Evolutionary conservation across 768 basidiomycete genomes (phyloP).

Genomic region (Hericium erinaceus): DNA sequence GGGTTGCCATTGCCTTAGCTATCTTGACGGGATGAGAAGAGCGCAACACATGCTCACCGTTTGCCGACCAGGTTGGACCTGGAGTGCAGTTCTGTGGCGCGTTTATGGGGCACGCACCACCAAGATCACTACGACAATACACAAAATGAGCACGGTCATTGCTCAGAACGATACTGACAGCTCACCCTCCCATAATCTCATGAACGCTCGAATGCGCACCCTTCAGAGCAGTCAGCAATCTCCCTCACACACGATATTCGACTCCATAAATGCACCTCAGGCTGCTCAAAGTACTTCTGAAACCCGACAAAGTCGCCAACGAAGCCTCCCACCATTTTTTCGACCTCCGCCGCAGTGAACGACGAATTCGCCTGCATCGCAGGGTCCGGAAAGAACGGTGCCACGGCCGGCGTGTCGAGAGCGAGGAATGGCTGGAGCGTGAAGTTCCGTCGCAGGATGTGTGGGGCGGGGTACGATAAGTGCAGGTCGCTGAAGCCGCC

Average conservation of each 20-base stretch:
- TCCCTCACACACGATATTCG: no score
- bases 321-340: conserved; percentile 18
- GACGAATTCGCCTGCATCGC: conserved; percentile 17
- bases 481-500: conserved; percentile 21
- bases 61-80: conserved; percentile 23
- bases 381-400: conserved; percentile 14
- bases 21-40: not conserved
- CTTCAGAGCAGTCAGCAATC: conserved; percentile 8
- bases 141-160: not conserved
- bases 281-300: conserved; percentile 22
- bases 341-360: conserved; percentile 18
- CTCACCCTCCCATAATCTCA: conserved; percentile 24
- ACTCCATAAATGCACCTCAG: conserved; percentile 15
- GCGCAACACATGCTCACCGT: conserved; percentile 15
- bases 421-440: conserved; percentile 22
- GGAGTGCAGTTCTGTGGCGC: conserved; percentile 18
- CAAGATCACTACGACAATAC: conserved; percentile 18
- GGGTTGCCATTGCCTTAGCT: not conserved
- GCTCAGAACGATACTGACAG: not conserved
- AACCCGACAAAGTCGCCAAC: conserved; percentile 24
- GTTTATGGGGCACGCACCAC: conserved; percentile 20
- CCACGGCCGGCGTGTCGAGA: not conserved
- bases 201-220: conserved; percentile 26
- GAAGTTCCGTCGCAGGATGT: conserved; percentile 25
- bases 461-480: conserved; percentile 24